A percentile compares a stretch with the other conserved stretches of the same genome.
phyloP scores from a whole-genome alignment of 1,284 basidiomycete species.

The Malassezia obtusa region DNA sequence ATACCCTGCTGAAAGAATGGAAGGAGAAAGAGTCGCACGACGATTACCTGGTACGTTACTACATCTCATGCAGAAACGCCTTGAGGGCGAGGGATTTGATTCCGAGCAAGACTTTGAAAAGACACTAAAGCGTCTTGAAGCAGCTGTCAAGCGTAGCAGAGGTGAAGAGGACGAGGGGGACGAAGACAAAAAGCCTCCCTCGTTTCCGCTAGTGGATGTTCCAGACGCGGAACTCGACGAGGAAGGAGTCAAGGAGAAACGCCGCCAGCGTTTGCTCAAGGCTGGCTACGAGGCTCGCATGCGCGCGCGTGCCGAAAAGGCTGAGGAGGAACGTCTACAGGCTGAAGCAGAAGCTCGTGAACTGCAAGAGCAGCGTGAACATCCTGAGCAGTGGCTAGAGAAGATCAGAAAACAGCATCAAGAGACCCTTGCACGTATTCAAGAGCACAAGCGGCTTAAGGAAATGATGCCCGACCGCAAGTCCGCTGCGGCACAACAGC shows the following conservation, averaged over 20 bases:
- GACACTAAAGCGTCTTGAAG: slow-evolving; percentile 67
- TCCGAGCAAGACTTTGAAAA: slow-evolving; percentile 59
- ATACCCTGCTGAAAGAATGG: slow-evolving; percentile 60
- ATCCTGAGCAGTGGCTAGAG: slow-evolving; percentile 32
- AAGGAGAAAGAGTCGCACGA: slow-evolving; percentile 61
- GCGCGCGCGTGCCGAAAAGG: slow-evolving; percentile 73
- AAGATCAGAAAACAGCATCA: slow-evolving; percentile 35
- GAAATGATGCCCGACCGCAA: slow-evolving; percentile 82
- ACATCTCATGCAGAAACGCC: slow-evolving; percentile 24
- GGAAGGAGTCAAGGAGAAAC: slow-evolving; percentile 87
- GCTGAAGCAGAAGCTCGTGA: slow-evolving; percentile 65
- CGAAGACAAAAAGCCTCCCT: slow-evolving; percentile 59
- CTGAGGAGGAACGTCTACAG: slow-evolving; percentile 58
- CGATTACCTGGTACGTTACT: slow-evolving; percentile 60
- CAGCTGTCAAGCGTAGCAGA: slow-evolving; percentile 58
- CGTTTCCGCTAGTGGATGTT: slow-evolving; percentile 78
- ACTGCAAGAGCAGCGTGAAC: slow-evolving; percentile 59
- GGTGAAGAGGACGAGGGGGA: slow-evolving; percentile 59
- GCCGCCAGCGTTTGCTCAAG: slow-evolving; percentile 82
- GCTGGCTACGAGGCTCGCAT: slow-evolving; percentile 87
- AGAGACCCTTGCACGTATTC: slow-evolving; percentile 68
- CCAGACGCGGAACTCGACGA: slow-evolving; percentile 90
- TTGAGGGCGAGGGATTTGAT: slow-evolving; percentile 61
- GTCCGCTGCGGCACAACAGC: slow-evolving; percentile 83
- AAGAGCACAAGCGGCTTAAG: slow-evolving; percentile 68